Base-by-base conservation (phyloP, 2,329 filamentous ascomycete species). In the Trichoderma cornu-damae region DNA sequence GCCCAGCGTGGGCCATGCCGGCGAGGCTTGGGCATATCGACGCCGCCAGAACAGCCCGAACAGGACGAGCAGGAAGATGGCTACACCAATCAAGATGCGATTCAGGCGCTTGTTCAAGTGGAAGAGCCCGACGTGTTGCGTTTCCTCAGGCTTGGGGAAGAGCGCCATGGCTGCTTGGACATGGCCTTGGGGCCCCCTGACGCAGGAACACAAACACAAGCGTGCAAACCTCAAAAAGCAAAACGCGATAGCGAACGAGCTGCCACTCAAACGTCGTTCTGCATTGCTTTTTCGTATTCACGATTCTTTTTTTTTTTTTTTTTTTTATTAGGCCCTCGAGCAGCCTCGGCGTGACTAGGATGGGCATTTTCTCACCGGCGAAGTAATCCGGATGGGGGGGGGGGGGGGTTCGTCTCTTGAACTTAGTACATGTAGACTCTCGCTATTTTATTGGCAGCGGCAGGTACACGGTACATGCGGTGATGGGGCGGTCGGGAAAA, bases 71-170 rank as follows among this genome's bases (percentile, higher is more conserved):
- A 67, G 18, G 54, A 65, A 62, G 51, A 61, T 59, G 3, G 64
- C 54, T 22, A 62, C 61, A 40, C 61, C 50, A 57, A 68, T 57
- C 58, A 63, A 59, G 59, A 69, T 65, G 63, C 68, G 68, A 60
- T 64, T 65, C 61, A 70, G 62, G 52, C 68, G 67, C 59, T 67
- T 70, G 64, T 69, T 70, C 37, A 69, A 61, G 62, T 62, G 60
- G 62, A 63, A 64, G 57, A 67, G 32, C 28, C 53, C 54, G 34
- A 42, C 2, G 18, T 59, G 59, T 28, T 50, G 57, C 28, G 42
- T 20, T 16, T 59, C 55, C 43, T 26, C 53, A 32, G 59, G 57
- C 51, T 49, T 59, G 43, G 54, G 47, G 47, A 60, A 58, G 47
- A 60, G 48, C 34, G 58, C 48, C 58, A 60, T 60, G 26, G n/a